phyloP scores from a whole-genome alignment of 768 basidiomycete species.

The Pholiota microspora region DNA sequence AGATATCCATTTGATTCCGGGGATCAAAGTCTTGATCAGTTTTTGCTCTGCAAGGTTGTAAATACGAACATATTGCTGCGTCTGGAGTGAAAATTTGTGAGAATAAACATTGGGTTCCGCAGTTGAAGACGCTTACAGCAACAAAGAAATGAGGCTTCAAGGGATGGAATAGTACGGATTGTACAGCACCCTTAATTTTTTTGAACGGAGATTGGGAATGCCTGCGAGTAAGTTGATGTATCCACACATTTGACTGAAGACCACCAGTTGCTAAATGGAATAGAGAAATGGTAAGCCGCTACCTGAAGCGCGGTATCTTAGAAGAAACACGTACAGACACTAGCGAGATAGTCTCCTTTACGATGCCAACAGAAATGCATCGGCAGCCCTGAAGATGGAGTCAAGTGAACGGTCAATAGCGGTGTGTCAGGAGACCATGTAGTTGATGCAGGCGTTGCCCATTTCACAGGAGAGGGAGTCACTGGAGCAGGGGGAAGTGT shows the following conservation, averaged over 20 bases:
- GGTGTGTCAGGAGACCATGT: conserved; percentile 52
- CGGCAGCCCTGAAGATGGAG: conserved; percentile 63
- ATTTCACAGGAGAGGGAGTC: conserved; percentile 67
- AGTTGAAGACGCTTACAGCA: conserved; percentile 60
- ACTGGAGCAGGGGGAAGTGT: conserved; percentile 57
- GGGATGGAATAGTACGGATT: conserved; percentile 94
- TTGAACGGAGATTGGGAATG: conserved; percentile 98
- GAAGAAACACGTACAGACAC: conserved; percentile 71
- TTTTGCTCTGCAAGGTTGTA: conserved; percentile 96
- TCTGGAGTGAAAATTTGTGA: conserved; percentile 47
- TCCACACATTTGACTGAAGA: conserved; percentile 84
- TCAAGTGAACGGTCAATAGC: conserved; percentile 60
- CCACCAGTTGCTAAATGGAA: conserved; percentile 56
- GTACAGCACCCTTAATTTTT: conserved; percentile 88
- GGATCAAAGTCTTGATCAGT: conserved; percentile 87
- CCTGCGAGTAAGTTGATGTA: conserved; percentile 90
- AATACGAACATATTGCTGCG: conserved; percentile 92
- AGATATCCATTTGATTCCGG: conserved; percentile 98
- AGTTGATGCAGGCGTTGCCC: conserved; percentile 50
- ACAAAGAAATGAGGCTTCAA: conserved; percentile 95
- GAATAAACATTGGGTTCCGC: background rate
- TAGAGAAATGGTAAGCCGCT: background rate
- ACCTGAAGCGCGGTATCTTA: background rate
- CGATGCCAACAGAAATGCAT: conserved; percentile 91
- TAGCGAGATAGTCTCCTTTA: conserved; percentile 92